Evolutionary conservation across 2,329 filamentous ascomycete genomes (phyloP).

Genomic region (Xylaria sp.): DNA sequence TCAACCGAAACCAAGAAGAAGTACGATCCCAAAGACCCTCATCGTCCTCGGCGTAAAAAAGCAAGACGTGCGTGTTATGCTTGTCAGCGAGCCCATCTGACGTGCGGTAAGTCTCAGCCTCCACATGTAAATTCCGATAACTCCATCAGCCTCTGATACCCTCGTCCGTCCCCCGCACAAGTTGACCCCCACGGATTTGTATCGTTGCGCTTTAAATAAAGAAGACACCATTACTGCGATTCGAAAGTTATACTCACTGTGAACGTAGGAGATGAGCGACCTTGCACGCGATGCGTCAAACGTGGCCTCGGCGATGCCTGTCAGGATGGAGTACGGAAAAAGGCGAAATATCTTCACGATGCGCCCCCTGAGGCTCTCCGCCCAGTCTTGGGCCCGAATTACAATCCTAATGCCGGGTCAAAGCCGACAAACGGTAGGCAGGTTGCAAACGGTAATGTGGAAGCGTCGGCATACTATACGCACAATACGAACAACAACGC

Average conservation of each 20-base stretch:
- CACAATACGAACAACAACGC: slow-evolving; percentile 51
- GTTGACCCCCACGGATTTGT: slow-evolving; percentile 27
- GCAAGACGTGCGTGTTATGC: slow-evolving; percentile 94
- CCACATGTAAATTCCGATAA: slow-evolving; percentile 33
- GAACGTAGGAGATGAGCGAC: slow-evolving; percentile 83
- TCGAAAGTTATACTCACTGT: slow-evolving; percentile 31
- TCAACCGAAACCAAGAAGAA: slow-evolving; percentile 66
- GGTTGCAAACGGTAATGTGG: slow-evolving; percentile 53
- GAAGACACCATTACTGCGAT: not conserved
- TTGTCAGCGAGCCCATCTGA: slow-evolving; percentile 95
- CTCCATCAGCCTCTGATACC: slow-evolving; percentile 30
- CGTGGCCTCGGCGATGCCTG: slow-evolving; percentile 88
- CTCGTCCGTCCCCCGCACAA: slow-evolving; percentile 20
- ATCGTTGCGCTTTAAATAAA: slow-evolving; percentile 19
- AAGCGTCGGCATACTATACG: slow-evolving; percentile 55
- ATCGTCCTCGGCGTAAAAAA: slow-evolving; percentile 91
- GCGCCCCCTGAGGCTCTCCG: slow-evolving; percentile 87
- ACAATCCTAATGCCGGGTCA: slow-evolving; percentile 62
- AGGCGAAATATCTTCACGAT: slow-evolving; percentile 98
- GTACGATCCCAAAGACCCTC: slow-evolving; percentile 85
- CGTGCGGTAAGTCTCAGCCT: slow-evolving; percentile 78
- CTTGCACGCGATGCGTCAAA: slow-evolving; percentile 93
- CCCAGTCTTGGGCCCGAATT: slow-evolving; percentile 78
- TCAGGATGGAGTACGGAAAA: slow-evolving; percentile 96
- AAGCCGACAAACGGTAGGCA: slow-evolving; percentile 55